phyloP scores from a whole-genome alignment of 2,329 filamentous ascomycete genomes.

The Pseudodiploospora longispora region DNA sequence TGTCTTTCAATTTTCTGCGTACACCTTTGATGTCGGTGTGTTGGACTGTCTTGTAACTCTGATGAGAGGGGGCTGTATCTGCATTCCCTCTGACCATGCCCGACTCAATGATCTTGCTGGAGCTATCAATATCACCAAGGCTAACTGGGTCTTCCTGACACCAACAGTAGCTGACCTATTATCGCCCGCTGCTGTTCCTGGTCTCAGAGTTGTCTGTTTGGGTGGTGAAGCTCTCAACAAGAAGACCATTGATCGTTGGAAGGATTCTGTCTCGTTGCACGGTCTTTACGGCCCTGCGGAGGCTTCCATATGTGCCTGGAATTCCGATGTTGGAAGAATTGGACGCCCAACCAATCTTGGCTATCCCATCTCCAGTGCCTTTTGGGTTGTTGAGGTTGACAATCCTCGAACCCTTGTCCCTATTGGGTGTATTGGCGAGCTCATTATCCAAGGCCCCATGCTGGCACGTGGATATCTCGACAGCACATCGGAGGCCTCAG shows the following conservation, averaged over 20 bases:
- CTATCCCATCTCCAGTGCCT: background rate
- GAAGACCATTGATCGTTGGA: background rate
- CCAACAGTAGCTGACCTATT: slow-evolving; percentile 32
- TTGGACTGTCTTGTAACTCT: slow-evolving; percentile 45
- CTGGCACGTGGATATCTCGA: slow-evolving; percentile 8
- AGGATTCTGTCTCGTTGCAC: slow-evolving; percentile 22
- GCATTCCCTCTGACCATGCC: slow-evolving; percentile 45
- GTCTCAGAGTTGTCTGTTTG: background rate
- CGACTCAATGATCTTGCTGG: slow-evolving; percentile 42
- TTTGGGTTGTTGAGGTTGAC: background rate
- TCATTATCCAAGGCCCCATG: slow-evolving; percentile 10
- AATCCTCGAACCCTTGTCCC: background rate
- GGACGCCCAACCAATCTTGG: background rate
- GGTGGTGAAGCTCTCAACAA: background rate
- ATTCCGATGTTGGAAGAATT: too few relatives aligned
- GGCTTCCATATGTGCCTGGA: slow-evolving; percentile 7
- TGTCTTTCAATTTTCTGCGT: slow-evolving; percentile 41
- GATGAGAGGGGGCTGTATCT: slow-evolving; percentile 39
- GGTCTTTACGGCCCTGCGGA: slow-evolving; percentile 36
- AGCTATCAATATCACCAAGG: slow-evolving; percentile 32
- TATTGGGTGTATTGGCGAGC: slow-evolving; percentile 9
- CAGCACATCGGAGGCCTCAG: background rate
- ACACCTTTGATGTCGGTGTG: slow-evolving; percentile 47
- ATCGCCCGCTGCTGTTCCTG: background rate
- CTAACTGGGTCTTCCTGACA: slow-evolving; percentile 43